phyloP scores from a whole-genome alignment of 805 yeast genomes.

The Zygotorulaspora florentina region DNA sequence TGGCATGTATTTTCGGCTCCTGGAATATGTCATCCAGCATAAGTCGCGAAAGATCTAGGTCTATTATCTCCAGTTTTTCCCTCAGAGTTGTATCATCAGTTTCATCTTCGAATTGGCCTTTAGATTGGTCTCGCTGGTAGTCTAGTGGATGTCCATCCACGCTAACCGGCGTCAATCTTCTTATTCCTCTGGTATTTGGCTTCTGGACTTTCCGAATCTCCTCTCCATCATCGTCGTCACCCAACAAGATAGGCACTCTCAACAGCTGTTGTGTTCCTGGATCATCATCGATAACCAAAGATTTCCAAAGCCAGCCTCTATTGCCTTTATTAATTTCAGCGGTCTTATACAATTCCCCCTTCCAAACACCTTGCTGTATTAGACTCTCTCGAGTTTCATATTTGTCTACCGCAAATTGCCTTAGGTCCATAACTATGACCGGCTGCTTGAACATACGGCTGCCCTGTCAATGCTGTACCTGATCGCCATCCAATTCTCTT shows the following conservation, averaged over 20 bases:
- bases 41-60: slow-evolving; percentile 29
- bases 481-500: no score
- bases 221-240: slow-evolving; percentile 11
- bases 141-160: slow-evolving; percentile 12
- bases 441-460: no score
- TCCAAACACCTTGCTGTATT: slow-evolving; percentile 31
- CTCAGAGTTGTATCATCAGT: slow-evolving; percentile 12
- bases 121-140: background rate
- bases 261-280: slow-evolving; percentile 8
- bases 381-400: slow-evolving; percentile 28
- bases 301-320: slow-evolving; percentile 35
- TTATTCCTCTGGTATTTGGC: slow-evolving; percentile 14
- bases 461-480: no score
- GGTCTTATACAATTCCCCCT: slow-evolving; percentile 25
- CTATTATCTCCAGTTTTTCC: slow-evolving; percentile 30
- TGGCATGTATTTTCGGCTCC: slow-evolving; percentile 17
- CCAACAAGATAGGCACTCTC: slow-evolving; percentile 16
- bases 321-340: slow-evolving; percentile 6
- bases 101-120: slow-evolving; percentile 4
- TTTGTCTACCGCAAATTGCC: slow-evolving; percentile 17
- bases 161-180: slow-evolving; percentile 26
- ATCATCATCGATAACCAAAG: slow-evolving; percentile 21
- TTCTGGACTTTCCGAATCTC: background rate
- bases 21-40: slow-evolving; percentile 24
- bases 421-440: slow-evolving; percentile 10